These are phyloP conservation scores for Hydnomerulius pinastri DNA, from an alignment of 768 basidiomycete genomes.

Conservation along the genomic window DNA sequence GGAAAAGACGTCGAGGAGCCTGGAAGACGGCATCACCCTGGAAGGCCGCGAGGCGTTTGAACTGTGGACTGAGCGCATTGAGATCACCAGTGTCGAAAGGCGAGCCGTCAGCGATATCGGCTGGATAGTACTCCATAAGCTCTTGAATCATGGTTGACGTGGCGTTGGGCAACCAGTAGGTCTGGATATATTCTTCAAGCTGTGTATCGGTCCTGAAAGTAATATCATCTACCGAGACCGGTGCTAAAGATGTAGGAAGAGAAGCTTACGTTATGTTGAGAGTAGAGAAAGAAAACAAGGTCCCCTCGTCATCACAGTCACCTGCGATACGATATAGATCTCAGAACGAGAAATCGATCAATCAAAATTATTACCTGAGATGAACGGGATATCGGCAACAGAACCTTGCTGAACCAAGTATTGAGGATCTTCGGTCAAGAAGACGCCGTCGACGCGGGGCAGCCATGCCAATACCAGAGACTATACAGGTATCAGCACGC, in stretches of 20 bases:
- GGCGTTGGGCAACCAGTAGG: conserved; percentile 30
- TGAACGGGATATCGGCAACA: conserved; percentile 25
- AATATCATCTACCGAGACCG: neutral
- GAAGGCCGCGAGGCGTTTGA: conserved; percentile 52
- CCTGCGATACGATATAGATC: conserved; percentile 25
- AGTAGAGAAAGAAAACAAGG: conserved; percentile 46
- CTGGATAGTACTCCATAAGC: conserved; percentile 38
- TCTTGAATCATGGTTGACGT: conserved; percentile 22
- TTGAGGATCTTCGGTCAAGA: conserved; percentile 36
- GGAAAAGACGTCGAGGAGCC: conserved; percentile 48
- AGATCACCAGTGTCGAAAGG: conserved; percentile 50
- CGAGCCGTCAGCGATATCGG: conserved; percentile 45
- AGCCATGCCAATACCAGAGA: conserved; percentile 36
- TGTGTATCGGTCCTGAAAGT: conserved; percentile 23
- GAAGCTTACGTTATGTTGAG: conserved; percentile 48
- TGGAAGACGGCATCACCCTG: conserved; percentile 54
- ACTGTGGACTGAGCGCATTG: conserved; percentile 49
- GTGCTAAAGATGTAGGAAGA: neutral
- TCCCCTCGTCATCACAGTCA: conserved; percentile 44
- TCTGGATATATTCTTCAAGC: conserved; percentile 33
- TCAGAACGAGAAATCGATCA: neutral
- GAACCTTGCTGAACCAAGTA: conserved; percentile 34
- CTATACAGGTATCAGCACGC: neutral
- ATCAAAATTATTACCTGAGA: conserved; percentile 8
- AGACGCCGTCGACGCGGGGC: conserved; percentile 41